phyloP scores from a whole-genome alignment of 495 filamentous ascomycete genomes.

The Xylaria intraflava region DNA sequence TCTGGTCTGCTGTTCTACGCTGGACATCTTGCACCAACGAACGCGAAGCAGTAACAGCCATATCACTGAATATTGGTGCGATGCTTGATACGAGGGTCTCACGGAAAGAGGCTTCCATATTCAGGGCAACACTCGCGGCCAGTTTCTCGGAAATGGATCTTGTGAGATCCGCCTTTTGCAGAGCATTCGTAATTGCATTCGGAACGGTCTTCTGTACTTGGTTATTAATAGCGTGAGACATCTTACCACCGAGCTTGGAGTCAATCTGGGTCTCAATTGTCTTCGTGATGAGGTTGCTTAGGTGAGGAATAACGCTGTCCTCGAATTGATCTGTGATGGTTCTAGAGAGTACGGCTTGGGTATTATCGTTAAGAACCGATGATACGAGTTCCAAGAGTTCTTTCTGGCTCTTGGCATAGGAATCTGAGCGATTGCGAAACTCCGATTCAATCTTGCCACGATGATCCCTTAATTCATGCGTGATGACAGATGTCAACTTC shows the following conservation, averaged over 20 bases:
- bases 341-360: conserved; percentile 67
- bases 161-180: conserved; percentile 64
- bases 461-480: conserved; percentile 37
- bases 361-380: conserved; percentile 79
- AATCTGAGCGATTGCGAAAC: conserved; percentile 31
- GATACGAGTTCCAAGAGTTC: conserved; percentile 76
- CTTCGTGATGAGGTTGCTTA: conserved; percentile 40
- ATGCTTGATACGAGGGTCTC: conserved; percentile 55
- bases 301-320: conserved; percentile 52
- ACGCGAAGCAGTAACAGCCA: conserved; percentile 46
- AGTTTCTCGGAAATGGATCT: conserved; percentile 66
- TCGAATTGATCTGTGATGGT: conserved; percentile 65
- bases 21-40: conserved; percentile 62
- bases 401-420: conserved; percentile 37
- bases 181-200: conserved; percentile 40
- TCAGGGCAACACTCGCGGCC: conserved; percentile 53
- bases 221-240: conserved; percentile 51
- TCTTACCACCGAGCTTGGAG: conserved; percentile 41
- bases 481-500: conserved; percentile 39
- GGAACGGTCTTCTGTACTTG: conserved; percentile 50
- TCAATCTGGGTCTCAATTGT: conserved; percentile 40
- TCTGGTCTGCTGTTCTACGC: conserved; percentile 51
- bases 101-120: conserved; percentile 61
- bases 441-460: conserved; percentile 33
- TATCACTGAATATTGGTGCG: conserved; percentile 56